These are phyloP conservation scores for Trichosanthes cucumerina DNA, from an alignment of 306 rosid genomes.

Conservation along the genomic window DNA sequence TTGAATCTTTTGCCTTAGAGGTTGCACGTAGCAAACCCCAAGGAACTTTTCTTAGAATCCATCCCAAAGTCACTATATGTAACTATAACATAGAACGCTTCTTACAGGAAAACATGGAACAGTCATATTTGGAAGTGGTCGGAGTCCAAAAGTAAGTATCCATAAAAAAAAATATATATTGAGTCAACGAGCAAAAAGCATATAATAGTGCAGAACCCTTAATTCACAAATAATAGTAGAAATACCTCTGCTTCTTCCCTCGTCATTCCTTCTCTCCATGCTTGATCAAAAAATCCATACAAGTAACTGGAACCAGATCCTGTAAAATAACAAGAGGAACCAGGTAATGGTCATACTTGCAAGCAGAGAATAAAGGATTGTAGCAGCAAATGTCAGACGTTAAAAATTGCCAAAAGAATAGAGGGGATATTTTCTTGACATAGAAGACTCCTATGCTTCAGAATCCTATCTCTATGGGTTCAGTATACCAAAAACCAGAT, in stretches of 20 bases:
- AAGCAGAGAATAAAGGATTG: not conserved
- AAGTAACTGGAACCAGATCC: conserved; percentile 98
- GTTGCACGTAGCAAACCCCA: not conserved
- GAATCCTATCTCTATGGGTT: not conserved
- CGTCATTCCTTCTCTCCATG: conserved; percentile 97
- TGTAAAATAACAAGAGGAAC: conserved; percentile 17
- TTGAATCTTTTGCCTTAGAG: not conserved
- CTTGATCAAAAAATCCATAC: conserved; percentile 94
- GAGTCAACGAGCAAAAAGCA: not conserved
- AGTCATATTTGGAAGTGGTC: not conserved
- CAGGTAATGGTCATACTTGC: not conserved
- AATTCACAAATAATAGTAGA: conserved; percentile 9
- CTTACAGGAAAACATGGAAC: not conserved
- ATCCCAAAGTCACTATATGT: not conserved
- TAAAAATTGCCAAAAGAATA: not conserved
- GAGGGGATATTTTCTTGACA: not conserved
- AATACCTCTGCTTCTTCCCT: conserved; percentile 96
- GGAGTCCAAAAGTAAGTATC: not conserved
- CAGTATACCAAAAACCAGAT: not conserved
- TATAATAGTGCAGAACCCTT: not conserved
- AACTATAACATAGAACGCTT: not conserved
- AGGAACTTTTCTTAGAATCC: not conserved
- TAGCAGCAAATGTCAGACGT: not conserved
- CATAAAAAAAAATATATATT: not conserved
- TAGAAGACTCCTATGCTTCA: not conserved